Base-by-base conservation (phyloP, 2,329 filamentous ascomycete genomes). In the Aspergillus sp. region DNA sequence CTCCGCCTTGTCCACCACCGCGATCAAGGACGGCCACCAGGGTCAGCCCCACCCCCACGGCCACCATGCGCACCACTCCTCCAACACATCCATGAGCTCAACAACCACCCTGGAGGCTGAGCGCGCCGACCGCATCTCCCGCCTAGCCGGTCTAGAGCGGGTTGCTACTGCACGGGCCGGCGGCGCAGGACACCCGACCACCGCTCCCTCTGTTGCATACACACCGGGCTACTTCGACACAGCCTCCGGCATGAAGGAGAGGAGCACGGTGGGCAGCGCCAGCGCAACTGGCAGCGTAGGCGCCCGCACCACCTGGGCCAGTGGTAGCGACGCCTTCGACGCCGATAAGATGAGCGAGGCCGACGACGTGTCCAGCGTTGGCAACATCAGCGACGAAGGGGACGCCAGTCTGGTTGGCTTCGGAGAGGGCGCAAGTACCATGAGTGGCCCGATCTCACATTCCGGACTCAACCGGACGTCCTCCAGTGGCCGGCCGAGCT, bases 11-110 rank as follows among this genome's bases (percentile, higher is more conserved):
- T 96, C 91, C 15, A 97, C 93, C 17, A 95, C 91, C 12, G 93
- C 93, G 51, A 96, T 96, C 82, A 96, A 97, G 77, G 93, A 98
- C 72, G 93, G 93, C 66, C 91, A 97, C 70, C 90, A 91, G 60
- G 93, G 93, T 62, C 86, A 92, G 70, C 82, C 88, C 27, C 85
- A 86, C 27, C 83, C 87, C 57, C 82, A 84, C 58, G 74, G 75
- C 57, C 80, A 83, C 56, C 80, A 80, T 61, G 74, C 75, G 40
- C 75, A 75, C 44, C 85, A 86, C 51, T 83, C 67, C 79, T 86
- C 72, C 76, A 86, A 68, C 79, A 83, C 64, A 75, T 80, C 79
- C n/a, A 73, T 73, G 37, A 75, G 85, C 6, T 89, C 87, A 19
- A 84, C 85, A 54, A 89, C 85, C 64, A 93, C 89, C 68, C 86